Base-by-base conservation (phyloP, 1,139 yeast genomes). In the Pichia sp. region DNA sequence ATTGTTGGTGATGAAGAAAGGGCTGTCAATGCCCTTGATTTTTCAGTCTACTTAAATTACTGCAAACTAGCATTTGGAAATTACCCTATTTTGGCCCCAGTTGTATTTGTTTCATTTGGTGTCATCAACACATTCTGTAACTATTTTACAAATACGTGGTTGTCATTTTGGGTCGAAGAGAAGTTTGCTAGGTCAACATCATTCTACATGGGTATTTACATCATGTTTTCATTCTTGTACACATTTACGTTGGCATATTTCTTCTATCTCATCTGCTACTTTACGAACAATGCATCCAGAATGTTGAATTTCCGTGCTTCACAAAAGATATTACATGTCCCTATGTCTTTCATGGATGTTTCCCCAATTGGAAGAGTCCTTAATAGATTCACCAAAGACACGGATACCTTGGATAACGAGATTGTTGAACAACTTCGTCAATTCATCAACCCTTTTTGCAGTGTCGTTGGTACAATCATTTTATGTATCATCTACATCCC, bases 141-240 rank as follows among this genome's bases (percentile, higher is more conserved):
- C 49, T 67, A 87, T 41, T 86, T 87, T 64, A 75, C 87, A 37
- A 86, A 85, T 60, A 83, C 85, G 21, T 90, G 96, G 96, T 73
- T 90, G 56, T 84, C 96, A 0, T 90, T 80, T 67, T 90, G 97
- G 97, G 76, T 86, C 3, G 78, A 75, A 21, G 50, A 73, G 49
- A 82, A 78, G 64, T 88, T 85, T 62, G 52, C 62, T 18, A 70
- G 76, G 48, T 58, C 79, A 1, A 71, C 75, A 47, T 76, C 78
- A 3, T 79, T 81, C 59, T 90, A 89, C 66, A 85, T 87, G 70
- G 96, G 89, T 2, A 55, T 85, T 36, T 86, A 85, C 61, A 80
- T 83, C 44, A 70, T 82, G 76, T 76, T 78, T 53, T 70, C 76
- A 9, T 46, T 64, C 19, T 39, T 62, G 28, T 53, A 75, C 52